phyloP scores from a whole-genome alignment of 148 eudicot species.

The Camellia granthamiana region DNA sequence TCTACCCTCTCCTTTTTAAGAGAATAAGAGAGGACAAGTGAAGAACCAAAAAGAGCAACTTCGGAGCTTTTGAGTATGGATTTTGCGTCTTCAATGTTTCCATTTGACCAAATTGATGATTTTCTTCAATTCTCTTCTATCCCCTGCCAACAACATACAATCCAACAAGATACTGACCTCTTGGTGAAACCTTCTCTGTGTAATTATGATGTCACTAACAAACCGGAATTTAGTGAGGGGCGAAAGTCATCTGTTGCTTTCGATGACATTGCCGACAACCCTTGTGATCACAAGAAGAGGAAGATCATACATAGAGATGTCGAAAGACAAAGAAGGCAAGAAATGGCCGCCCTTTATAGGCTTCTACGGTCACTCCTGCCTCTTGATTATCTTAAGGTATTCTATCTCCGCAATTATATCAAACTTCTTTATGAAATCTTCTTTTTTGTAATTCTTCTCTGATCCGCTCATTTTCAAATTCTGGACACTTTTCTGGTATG shows the following conservation, averaged over 20 bases:
- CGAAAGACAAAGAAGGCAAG: constrained; percentile 20
- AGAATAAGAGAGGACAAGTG: not conserved
- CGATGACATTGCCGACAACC: not conserved
- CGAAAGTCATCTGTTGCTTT: not conserved
- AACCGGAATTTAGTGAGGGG: not conserved
- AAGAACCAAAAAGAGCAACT: not conserved
- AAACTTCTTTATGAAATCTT: not conserved
- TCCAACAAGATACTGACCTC: not conserved
- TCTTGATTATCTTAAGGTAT: constrained; percentile 19
- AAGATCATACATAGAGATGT: constrained; percentile 16
- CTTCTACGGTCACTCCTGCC: constrained; percentile 21
- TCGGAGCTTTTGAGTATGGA: not conserved
- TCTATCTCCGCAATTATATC: not conserved
- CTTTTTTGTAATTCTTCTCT: not conserved
- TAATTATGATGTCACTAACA: not conserved
- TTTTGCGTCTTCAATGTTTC: not conserved
- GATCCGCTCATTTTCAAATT: not conserved
- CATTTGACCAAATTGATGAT: not conserved
- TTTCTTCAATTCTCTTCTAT: not conserved
- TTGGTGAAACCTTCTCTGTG: not conserved
- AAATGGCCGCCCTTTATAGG: constrained; percentile 20
- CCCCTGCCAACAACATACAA: not conserved
- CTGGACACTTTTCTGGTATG: not conserved
- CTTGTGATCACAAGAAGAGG: not conserved
- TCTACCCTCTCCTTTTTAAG: not conserved